phyloP scores from a whole-genome alignment of 306 rosid species.

The Adenanthera pavonina region DNA sequence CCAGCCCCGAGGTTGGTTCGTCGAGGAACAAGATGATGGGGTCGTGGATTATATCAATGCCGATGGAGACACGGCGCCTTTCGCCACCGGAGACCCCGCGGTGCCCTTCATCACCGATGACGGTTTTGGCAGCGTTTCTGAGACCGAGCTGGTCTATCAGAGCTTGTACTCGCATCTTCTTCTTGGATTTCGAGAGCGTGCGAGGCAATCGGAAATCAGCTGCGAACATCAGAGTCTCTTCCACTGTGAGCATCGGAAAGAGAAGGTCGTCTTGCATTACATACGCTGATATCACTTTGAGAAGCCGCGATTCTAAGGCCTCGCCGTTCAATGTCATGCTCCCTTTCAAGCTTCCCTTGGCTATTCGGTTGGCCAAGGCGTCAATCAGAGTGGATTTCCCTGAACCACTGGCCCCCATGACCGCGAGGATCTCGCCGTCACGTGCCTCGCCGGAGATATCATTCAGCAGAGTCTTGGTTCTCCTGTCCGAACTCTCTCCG shows the following conservation, averaged over 20 bases:
- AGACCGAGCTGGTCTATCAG: constrained; percentile 69
- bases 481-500: constrained; percentile 45
- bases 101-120: constrained; percentile 77
- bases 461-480: constrained; percentile 59
- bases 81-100: constrained; percentile 76
- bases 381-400: constrained; percentile 79
- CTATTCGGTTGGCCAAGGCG: constrained; percentile 68
- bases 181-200: constrained; percentile 60
- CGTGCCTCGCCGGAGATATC: constrained; percentile 71
- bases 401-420: constrained; percentile 74
- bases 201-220: constrained; percentile 76
- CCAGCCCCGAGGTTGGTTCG: constrained; percentile 77
- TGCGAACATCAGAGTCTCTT: constrained; percentile 71
- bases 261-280: constrained; percentile 77
- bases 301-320: constrained; percentile 56
- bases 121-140: constrained; percentile 60
- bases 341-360: constrained; percentile 72
- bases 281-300: constrained; percentile 71
- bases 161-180: constrained; percentile 62
- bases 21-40: constrained; percentile 72
- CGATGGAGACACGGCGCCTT: constrained; percentile 72
- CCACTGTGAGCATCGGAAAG: constrained; percentile 76
- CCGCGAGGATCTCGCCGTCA: constrained; percentile 71
- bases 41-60: constrained; percentile 72
- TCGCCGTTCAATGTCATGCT: constrained; percentile 60